Evolutionary conservation across 352 stramenopile species (phyloP), one percentile per base, ranked within the genome.

Genomic region (Globisporangium irregulare): DNA sequence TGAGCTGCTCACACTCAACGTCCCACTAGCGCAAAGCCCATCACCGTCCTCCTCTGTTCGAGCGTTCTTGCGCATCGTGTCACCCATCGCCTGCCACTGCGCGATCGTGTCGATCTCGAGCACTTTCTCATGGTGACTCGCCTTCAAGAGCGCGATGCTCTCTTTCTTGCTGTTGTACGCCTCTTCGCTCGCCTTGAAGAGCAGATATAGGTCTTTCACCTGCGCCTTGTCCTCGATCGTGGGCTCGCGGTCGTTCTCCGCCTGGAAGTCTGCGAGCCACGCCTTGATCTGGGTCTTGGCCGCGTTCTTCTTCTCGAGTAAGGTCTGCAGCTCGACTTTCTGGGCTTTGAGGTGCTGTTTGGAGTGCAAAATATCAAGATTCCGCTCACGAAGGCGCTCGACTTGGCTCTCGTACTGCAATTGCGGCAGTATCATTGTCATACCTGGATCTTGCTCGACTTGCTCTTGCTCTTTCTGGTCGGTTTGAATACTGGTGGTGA

Each of bases 141-240:
- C 72, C 64, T 90, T 91, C 25, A 85, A 62, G 51, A 63, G 55
- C 7, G 68, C 22, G 1, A 88, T 72, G 0, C 66, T 25, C 6
- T 77, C 58, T 69, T 91, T 91, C 22, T 80, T 62, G 10, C 41
- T 22, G 18, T 77, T 86, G 57, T 77, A 88, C 18, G 71, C 73
- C 2, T 84, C 82, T 48, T 94, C 86, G 8, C 71, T 74, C n/a
- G 76, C 73, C 68, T 94, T 93, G 75, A 94, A 94, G 24, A 74
- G 73, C 24, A 91, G 25, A 50, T 94, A 94, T 38, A 90, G 67
- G 24, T 91, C 82, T 54, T 93, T 92, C 34, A 92, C 86, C 43
- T 85, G 74, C 8, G 84, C 76, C 58, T 94, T 93, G 50, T 94
- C 86, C n/a, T 91, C 78, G n/a, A 92, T 86, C 25, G 75, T 80